These are phyloP conservation scores for Stropharia rugosoannulata DNA, from an alignment of 768 basidiomycete genomes.

Conservation along the genomic window DNA sequence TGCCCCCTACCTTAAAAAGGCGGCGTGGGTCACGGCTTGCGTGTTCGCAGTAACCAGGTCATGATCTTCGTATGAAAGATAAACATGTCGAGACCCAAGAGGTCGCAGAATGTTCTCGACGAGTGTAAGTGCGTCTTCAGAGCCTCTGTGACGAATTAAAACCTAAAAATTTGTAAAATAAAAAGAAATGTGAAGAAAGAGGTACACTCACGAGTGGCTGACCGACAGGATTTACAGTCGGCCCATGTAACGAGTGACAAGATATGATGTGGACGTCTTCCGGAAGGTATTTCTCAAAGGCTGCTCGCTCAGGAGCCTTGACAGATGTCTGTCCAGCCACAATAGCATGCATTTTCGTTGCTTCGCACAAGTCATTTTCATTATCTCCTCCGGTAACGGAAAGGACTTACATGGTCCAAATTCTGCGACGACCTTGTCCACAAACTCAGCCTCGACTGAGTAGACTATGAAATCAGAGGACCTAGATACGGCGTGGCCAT, in stretches of 20 bases:
- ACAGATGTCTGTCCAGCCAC: slow-evolving; percentile 97
- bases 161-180: slow-evolving; percentile 50
- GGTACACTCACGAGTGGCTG: slow-evolving; percentile 76
- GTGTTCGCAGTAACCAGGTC: slow-evolving; percentile 97
- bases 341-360: slow-evolving; percentile 89
- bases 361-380: slow-evolving; percentile 33
- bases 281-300: slow-evolving; percentile 89
- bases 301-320: slow-evolving; percentile 88
- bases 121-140: slow-evolving; percentile 65
- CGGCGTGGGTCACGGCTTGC: slow-evolving; percentile 97
- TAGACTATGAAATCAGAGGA: slow-evolving; percentile 94
- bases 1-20: slow-evolving; percentile 78
- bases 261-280: slow-evolving; percentile 87
- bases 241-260: slow-evolving; percentile 93
- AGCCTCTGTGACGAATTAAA: slow-evolving; percentile 82
- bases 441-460: slow-evolving; percentile 90
- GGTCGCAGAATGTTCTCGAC: slow-evolving; percentile 84
- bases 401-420: slow-evolving; percentile 84
- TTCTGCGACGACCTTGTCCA: slow-evolving; percentile 77
- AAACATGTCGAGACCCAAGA: slow-evolving; percentile 83
- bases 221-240: slow-evolving; percentile 80
- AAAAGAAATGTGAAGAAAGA: not conserved
- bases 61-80: slow-evolving; percentile 95
- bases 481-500: slow-evolving; percentile 88
- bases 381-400: not conserved